Conservation (phyloP, 1,139 yeast genomes). For the Yueomyces sp. region DNA sequence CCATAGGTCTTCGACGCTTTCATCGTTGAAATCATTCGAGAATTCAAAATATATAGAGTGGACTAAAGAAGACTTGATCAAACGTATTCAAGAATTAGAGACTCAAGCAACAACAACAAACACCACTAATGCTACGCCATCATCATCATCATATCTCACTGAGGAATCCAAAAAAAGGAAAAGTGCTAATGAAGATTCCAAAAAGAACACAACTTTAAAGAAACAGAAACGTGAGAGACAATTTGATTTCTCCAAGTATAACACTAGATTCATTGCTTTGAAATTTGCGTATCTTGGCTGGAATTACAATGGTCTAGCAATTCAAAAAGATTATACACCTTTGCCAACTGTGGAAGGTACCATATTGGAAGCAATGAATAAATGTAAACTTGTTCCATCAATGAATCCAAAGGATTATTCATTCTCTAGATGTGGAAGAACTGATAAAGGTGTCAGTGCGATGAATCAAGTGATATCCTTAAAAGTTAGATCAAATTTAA, state of each 20-base stretch:
- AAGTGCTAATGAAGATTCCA: background rate
- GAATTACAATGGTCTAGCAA: slow-evolving; percentile 85
- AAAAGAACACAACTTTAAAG: background rate
- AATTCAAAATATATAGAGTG: background rate
- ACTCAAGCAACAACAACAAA: no score
- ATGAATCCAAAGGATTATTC: slow-evolving; percentile 46
- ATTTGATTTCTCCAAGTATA: slow-evolving; percentile 58
- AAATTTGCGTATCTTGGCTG: slow-evolving; percentile 84
- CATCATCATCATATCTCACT: background rate
- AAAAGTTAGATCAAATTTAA: slow-evolving; percentile 55
- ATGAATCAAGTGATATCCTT: slow-evolving; percentile 88
- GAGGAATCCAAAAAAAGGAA: background rate
- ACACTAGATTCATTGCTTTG: slow-evolving; percentile 64
- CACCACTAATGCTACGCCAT: background rate
- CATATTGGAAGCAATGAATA: slow-evolving; percentile 56
- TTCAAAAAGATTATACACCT: slow-evolving; percentile 62
- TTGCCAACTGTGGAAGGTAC: slow-evolving; percentile 81
- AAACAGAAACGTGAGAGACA: slow-evolving; percentile 28
- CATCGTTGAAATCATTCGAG: background rate
- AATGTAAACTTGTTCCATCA: slow-evolving; percentile 53
- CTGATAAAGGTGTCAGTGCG: slow-evolving; percentile 95
- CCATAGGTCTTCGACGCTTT: background rate
- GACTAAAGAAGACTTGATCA: background rate
- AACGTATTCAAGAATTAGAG: background rate
- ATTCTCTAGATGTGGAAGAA: slow-evolving; percentile 90